Evolutionary conservation across 345 rosid species (phyloP), one percentile per base, ranked within the genome.

Genomic region (Mercurialis annua): DNA sequence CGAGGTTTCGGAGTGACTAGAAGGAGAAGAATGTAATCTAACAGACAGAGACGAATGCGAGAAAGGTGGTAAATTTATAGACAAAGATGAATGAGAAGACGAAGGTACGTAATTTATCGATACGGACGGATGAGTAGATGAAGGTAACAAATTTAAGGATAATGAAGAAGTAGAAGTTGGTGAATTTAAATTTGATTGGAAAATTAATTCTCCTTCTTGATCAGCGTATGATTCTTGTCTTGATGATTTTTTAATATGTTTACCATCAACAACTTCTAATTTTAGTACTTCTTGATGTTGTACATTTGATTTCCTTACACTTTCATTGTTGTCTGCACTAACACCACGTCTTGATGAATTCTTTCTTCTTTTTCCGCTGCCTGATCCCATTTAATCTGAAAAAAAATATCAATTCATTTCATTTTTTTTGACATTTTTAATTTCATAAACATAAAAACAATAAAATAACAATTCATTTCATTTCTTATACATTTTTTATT

Each of bases 1-100:
- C 0, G 81, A 71, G 0, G 81, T 73, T 0, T 57, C 12, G n/a
- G 83, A 82, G 2, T n/a, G n/a, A 40, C 10, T 1, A 40, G 44
- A 40, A 40, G 4, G 11, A 40, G 79, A 58, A 23, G 81, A 68
- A 53, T 73, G 72, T 50, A 57, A 47, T 59, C 29, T 64, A 43
- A 42, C 0, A 15, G 62, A 33, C 20, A 18, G 73, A 0, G 62
- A 42, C 3, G 50, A 24, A 60, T 23, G 17, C 1, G 47, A 23
- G 62, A 57, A 1, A 16, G 81, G 69, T 51, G 73, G 73, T 44
- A 54, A 52, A 47, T 30, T 59, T 57, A 42, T 21, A 8, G 65
- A 59, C 2, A 36, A 59, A 33, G 29, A 34, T 18, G 2, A 36
- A 59, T 36, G 10, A 36, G 29, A 59, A 16, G 27, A 43, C 11